phyloP scores from a whole-genome alignment of 495 filamentous ascomycete genomes.

The Daldinia concentrica region DNA sequence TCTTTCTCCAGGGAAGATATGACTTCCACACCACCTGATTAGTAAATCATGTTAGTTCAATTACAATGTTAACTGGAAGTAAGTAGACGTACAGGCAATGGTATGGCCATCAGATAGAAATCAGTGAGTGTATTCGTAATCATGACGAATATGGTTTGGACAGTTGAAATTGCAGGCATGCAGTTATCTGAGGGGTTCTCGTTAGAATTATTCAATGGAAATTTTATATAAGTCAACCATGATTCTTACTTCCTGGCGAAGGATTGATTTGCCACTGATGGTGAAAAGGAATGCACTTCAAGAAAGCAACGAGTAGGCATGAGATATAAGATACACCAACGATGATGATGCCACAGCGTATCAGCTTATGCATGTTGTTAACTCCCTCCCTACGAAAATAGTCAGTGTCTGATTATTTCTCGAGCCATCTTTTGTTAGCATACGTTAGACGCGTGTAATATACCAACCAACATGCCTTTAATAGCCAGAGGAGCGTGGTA shows the following conservation, averaged over 20 bases:
- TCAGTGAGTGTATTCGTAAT: constrained; percentile 64
- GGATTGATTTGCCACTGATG: constrained; percentile 69
- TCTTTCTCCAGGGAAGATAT: constrained; percentile 60
- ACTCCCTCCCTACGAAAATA: constrained; percentile 51
- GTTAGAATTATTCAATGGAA: background rate
- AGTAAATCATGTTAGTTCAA: background rate
- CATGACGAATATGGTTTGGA: constrained; percentile 51
- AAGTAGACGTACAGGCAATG: constrained; percentile 51
- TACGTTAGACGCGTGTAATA: constrained; percentile 67
- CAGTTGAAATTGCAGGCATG: constrained; percentile 47
- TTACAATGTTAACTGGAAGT: constrained; percentile 13
- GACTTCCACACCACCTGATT: constrained; percentile 64
- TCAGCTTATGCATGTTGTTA: constrained; percentile 55
- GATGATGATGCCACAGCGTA: constrained; percentile 57
- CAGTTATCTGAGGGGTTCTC: constrained; percentile 31
- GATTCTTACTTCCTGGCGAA: constrained; percentile 62
- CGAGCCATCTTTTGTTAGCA: background rate
- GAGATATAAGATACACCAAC: constrained; percentile 61
- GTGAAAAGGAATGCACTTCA: constrained; percentile 57
- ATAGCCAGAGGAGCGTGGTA: constrained; percentile 62
- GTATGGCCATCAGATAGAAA: constrained; percentile 65
- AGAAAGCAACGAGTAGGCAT: constrained; percentile 54
- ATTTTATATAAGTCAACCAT: background rate
- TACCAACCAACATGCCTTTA: constrained; percentile 67
- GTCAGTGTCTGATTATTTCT: background rate